Evolutionary conservation across 2,329 filamentous ascomycete genomes (phyloP).

Genomic region (Fusarium subtropicale): DNA sequence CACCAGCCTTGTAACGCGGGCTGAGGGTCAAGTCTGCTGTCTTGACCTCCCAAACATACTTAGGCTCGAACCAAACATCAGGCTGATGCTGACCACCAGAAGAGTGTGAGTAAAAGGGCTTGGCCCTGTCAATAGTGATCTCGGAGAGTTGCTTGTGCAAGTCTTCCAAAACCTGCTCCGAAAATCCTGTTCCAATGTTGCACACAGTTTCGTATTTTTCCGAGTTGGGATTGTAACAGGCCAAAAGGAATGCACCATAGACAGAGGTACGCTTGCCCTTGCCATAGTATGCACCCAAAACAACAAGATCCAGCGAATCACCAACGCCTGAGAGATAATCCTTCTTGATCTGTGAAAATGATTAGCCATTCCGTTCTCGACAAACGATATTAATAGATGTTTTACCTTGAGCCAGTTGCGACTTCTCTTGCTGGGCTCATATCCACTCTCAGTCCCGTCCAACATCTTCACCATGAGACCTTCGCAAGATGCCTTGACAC

Average conservation of each 20-base stretch:
- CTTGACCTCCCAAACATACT: slow-evolving; percentile 96
- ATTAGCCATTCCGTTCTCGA: slow-evolving; percentile 67
- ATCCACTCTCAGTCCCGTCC: slow-evolving; percentile 90
- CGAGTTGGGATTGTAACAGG: slow-evolving; percentile 84
- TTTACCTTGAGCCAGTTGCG: slow-evolving; percentile 96
- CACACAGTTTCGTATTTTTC: slow-evolving; percentile 95
- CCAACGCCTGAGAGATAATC: slow-evolving; percentile 95
- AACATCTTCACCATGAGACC: slow-evolving; percentile 99
- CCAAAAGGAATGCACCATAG: slow-evolving; percentile 94
- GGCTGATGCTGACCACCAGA: slow-evolving; percentile 90
- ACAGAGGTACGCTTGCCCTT: slow-evolving; percentile 95
- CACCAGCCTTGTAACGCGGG: slow-evolving; percentile 92
- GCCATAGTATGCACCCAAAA: slow-evolving; percentile 92
- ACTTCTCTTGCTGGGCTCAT: slow-evolving; percentile 95
- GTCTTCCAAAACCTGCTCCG: slow-evolving; percentile 91
- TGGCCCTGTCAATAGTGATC: slow-evolving; percentile 87
- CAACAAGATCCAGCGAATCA: slow-evolving; percentile 95
- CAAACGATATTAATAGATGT: background rate
- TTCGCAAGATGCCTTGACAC: slow-evolving; percentile 95
- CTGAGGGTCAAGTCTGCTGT: slow-evolving; percentile 94
- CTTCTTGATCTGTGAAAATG: slow-evolving; percentile 80
- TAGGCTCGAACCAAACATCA: slow-evolving; percentile 98
- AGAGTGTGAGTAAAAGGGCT: slow-evolving; percentile 94
- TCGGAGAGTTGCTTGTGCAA: slow-evolving; percentile 80
- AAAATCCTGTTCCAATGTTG: slow-evolving; percentile 98